These are phyloP conservation scores for Chondrus crispus DNA, from an alignment of 23 red algal species.

Conservation along the genomic window DNA sequence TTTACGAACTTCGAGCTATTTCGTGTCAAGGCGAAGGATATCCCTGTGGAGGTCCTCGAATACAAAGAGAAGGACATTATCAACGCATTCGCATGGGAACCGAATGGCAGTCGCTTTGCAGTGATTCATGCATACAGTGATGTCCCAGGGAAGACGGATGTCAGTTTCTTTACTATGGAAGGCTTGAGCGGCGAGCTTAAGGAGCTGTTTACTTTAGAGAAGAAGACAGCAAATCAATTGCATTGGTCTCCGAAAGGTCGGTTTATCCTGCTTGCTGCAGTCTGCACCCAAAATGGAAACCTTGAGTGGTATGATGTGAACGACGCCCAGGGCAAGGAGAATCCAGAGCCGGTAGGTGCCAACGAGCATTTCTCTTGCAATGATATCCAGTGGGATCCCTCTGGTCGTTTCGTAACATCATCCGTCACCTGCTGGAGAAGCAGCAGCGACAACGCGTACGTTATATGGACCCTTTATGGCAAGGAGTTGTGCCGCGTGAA, in stretches of 20 bases:
- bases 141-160: slow-evolving; percentile 53
- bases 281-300: slow-evolving; percentile 74
- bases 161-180: slow-evolving; percentile 89
- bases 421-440: slow-evolving; percentile 69
- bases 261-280: slow-evolving; percentile 80
- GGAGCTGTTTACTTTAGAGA: slow-evolving; percentile 74
- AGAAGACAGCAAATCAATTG: slow-evolving; percentile 71
- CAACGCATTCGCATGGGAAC: slow-evolving; percentile 89
- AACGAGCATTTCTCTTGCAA: slow-evolving; percentile 87
- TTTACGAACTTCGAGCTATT: slow-evolving; percentile 98
- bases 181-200: slow-evolving; percentile 62
- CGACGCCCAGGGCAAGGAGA: slow-evolving; percentile 46
- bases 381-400: slow-evolving; percentile 91
- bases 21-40: slow-evolving; percentile 78
- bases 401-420: slow-evolving; percentile 83
- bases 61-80: slow-evolving; percentile 88
- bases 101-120: slow-evolving; percentile 85
- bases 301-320: slow-evolving; percentile 90
- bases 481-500: slow-evolving; percentile 58
- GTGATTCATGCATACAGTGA: slow-evolving; percentile 79
- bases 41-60: slow-evolving; percentile 93
- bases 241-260: slow-evolving; percentile 92
- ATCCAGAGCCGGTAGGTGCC: slow-evolving; percentile 70
- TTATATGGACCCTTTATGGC: slow-evolving; percentile 90
- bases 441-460: slow-evolving; percentile 87